These are phyloP conservation scores for Pyrus bretschneideri DNA, from an alignment of 306 rosid species.

Conservation along the genomic window DNA sequence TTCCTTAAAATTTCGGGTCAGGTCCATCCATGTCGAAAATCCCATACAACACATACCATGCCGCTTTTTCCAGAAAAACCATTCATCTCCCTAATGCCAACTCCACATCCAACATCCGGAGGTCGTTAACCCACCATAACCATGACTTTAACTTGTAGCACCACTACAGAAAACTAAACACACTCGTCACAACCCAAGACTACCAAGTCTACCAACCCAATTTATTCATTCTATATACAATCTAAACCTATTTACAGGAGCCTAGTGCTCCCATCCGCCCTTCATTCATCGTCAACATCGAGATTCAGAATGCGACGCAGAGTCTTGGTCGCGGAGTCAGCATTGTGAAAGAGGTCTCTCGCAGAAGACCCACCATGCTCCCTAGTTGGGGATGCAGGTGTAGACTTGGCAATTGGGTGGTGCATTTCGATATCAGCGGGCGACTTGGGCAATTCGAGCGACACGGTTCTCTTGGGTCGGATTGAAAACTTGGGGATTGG, in stretches of 20 bases:
- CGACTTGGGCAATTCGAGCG: conserved; percentile 51
- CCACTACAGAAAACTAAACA: conserved; percentile 31
- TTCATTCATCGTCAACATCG: conserved; percentile 40
- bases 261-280: conserved; percentile 11
- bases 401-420: conserved; percentile 47
- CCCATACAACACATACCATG: neutral
- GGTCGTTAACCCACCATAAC: conserved; percentile 32
- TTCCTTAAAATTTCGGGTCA: conserved; percentile 19
- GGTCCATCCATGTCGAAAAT: conserved; percentile 4
- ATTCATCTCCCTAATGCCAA: conserved; percentile 11
- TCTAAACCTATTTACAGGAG: conserved; percentile 48
- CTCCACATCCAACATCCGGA: conserved; percentile 19
- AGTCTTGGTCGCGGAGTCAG: conserved; percentile 60
- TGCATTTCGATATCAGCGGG: conserved; percentile 34
- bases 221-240: conserved; percentile 47
- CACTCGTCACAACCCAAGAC: conserved; percentile 21
- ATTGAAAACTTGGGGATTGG: conserved; percentile 83
- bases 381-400: conserved; percentile 50
- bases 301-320: conserved; percentile 73
- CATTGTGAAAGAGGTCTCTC: conserved; percentile 32
- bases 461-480: conserved; percentile 55
- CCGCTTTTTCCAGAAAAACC: neutral
- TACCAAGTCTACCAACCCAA: conserved; percentile 14
- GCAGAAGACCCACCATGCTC: conserved; percentile 26
- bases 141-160: conserved; percentile 19